Evolutionary conservation across 2,329 filamentous ascomycete genomes (phyloP), one percentile per base, ranked within the genome.

Genomic region (Xylariaceae sp.): DNA sequence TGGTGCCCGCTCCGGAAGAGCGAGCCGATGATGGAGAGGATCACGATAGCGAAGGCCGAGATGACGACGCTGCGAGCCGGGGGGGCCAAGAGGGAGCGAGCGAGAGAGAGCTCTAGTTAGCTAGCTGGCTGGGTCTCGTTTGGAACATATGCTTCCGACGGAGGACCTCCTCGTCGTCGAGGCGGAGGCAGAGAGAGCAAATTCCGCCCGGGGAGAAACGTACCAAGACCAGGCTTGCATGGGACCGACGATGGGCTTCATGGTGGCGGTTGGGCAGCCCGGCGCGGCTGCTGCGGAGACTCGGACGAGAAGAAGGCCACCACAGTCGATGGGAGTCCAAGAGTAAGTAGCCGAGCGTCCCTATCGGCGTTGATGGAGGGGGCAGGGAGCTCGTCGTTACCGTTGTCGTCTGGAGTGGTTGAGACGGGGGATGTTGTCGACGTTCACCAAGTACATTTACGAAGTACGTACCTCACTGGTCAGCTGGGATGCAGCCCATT

Each of bases 171-270:
- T n/a, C 8, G n/a, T 23, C n/a, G 8, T 8, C 8, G n/a, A 23
- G 21, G 8, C n/a, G 8, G 8, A n/a, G 21, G 21, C 8, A 23
- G 25, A 18, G 31, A 31, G 16, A 29, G 30, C 31, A 31, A 28
- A 31, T 25, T 15, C 24, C 19, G 33, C 30, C 33, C 25, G 16
- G 23, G 23, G 28, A 27, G 32, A 37, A 38, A 60, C 77, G 56
- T 70, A 95, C 89, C 89, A 94, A 68, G 80, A 86, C 88, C 89
- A 95, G 55, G 89, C 90, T 67, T 94, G 89, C 67, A 89, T 75
- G 47, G 87, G 81, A 57, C 86, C 83, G 51, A 96, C 85, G 57
- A 96, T 70, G 49, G 90, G 89, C 80, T 95, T 95, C 89, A 95
- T 95, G 56, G 54, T 76, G 68, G 61, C 49, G 48, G 38, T 31